Percentiles rank a stretch among this genome's conserved stretches.
phyloP scores from a whole-genome alignment of 108 stramenopile genomes.

The Nitzschia inconspicua region DNA sequence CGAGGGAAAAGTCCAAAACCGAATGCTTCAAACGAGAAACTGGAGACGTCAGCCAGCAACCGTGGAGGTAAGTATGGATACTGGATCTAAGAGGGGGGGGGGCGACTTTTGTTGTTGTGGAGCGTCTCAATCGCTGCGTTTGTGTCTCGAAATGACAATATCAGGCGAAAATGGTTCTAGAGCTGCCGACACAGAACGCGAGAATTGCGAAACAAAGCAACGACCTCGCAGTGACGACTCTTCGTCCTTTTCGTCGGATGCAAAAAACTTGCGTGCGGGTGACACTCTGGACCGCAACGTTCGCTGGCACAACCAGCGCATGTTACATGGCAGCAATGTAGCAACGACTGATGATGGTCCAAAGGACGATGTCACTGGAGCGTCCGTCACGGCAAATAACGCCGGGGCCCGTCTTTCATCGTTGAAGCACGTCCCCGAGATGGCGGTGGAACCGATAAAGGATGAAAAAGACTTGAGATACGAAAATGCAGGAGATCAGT shows the following conservation, averaged over 20 bases:
- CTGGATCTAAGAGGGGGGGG: too few species aligned
- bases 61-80: conserved; percentile 10
- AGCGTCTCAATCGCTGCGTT: too few species aligned
- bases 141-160: too few species aligned
- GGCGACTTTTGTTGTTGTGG: too few species aligned
- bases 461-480: conserved; percentile 15
- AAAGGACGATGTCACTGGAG: conserved; percentile 85
- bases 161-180: conserved; percentile 17
- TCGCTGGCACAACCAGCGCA: conserved; percentile 56
- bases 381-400: conserved; percentile 82
- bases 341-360: conserved; percentile 30
- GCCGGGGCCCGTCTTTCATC: conserved; percentile 76
- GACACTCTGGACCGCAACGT: conserved; percentile 57
- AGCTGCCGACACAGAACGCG: conserved; percentile 3
- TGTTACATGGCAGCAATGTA: conserved; percentile 43
- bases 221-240: conserved; percentile 35
- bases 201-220: conserved; percentile 19
- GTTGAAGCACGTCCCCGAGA: conserved; percentile 47
- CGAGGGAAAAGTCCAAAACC: not conserved
- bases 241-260: conserved; percentile 50
- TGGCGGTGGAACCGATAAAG: conserved; percentile 4
- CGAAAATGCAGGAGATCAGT: conserved; percentile 38
- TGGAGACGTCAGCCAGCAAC: conserved; percentile 19
- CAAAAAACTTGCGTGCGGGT: conserved; percentile 50
- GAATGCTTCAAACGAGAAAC: conserved; percentile 14